These are phyloP conservation scores for Saccharomycopsis sp. DNA, from an alignment of 805 yeast genomes.

Conservation along the genomic window DNA sequence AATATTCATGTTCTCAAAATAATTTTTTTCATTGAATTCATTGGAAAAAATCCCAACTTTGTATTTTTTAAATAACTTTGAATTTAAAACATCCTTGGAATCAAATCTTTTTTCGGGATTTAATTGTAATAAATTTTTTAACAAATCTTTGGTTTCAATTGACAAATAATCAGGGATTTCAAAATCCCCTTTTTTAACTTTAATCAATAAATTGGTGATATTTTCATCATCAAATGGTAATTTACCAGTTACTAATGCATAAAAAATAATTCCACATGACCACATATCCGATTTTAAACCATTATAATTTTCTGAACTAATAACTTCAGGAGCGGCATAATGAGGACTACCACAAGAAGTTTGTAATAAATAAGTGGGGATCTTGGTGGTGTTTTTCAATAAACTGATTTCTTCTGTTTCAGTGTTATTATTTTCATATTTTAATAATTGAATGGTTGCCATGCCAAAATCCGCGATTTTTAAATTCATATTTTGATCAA, in stretches of 20 bases:
- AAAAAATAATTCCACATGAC: slow-evolving; percentile 80
- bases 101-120: slow-evolving; percentile 64
- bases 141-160: slow-evolving; percentile 55
- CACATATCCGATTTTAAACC: slow-evolving; percentile 82
- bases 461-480: slow-evolving; percentile 83
- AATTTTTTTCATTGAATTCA: slow-evolving; percentile 8
- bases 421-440: slow-evolving; percentile 42
- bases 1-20: slow-evolving; percentile 13
- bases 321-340: slow-evolving; percentile 83
- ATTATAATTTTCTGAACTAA: slow-evolving; percentile 65
- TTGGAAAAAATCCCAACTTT: slow-evolving; percentile 13
- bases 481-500: slow-evolving; percentile 55
- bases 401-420: slow-evolving; percentile 66
- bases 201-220: slow-evolving; percentile 55
- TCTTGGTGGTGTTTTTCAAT: slow-evolving; percentile 69
- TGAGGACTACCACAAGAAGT: slow-evolving; percentile 86
- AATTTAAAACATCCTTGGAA: slow-evolving; percentile 48
- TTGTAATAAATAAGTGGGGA: slow-evolving; percentile 58
- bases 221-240: slow-evolving; percentile 79
- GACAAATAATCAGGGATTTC: slow-evolving; percentile 61
- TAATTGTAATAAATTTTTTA: slow-evolving; percentile 53
- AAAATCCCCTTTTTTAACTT: slow-evolving; percentile 67
- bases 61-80: slow-evolving; percentile 14
- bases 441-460: slow-evolving; percentile 62
- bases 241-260: slow-evolving; percentile 71